Base-by-base conservation (phyloP, 1,139 yeast genomes). In the Blastobotrys niveus region DNA sequence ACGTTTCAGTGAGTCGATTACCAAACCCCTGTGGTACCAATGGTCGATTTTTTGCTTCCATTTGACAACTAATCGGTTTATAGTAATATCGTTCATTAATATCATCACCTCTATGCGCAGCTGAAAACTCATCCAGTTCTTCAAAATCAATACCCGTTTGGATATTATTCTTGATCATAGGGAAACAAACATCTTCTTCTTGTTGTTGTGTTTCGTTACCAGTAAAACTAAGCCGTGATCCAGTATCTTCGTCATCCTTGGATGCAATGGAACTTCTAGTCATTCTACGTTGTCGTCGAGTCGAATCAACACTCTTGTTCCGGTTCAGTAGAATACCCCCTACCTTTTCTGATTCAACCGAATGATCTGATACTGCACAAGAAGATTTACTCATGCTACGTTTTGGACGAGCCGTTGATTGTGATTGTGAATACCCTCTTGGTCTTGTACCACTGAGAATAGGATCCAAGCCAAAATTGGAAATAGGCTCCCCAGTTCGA, bases 121-220 rank as follows among this genome's bases (percentile, higher is more conserved):
- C 60, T 20, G 62, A 57, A 47, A 65, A 62, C 45, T 59, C 63
- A 40, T 67, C 69, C 19, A 68, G 58, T 38, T 67, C 72, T 22
- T 50, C 54, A 49, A 67, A 64, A 43, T 69, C 70, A 37, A 66
- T 60, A 3, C 64, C 66, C 19, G 54, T 48, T 19, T 55, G 60
- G 40, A 56, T 53, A 17, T 53, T 79, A 55, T 81, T 86, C 19
- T 86, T 79, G n/a, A 22, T 22, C 86, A 87, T 83, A 1, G 98
- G 97, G 67, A 89, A 88, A 71, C 97, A 91, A 38, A 91, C 98
- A 73, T 91, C 97, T 0, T 96, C 87, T n/a, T n/a, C n/a, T n/a
- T n/a, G n/a, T n/a, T n/a, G n/a, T 33, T 61, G 59, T 14, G 52
- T 55, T 25, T 45, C 44, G 21, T 44, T 47, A 60, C 84, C 94